phyloP scores from a whole-genome alignment of 1,284 basidiomycete genomes.

The Malassezia sympodialis region DNA sequence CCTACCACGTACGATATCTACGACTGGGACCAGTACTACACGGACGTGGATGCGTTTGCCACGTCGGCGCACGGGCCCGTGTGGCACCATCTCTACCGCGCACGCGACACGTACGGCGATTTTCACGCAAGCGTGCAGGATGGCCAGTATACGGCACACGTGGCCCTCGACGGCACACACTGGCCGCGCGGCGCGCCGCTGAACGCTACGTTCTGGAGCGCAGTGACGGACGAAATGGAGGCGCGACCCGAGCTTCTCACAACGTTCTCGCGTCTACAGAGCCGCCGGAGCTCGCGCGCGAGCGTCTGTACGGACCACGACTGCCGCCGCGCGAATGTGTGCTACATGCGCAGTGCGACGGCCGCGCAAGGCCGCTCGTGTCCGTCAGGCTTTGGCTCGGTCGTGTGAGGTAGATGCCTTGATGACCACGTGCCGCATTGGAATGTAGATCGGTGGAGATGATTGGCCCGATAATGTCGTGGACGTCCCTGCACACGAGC shows the following conservation, averaged over 20 bases:
- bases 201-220: conserved; percentile 74
- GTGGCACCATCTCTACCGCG: conserved; percentile 62
- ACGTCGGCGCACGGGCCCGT: conserved; percentile 58
- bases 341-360: conserved; percentile 65
- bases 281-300: background rate
- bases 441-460: background rate
- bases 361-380: conserved; percentile 58
- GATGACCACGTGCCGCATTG: background rate
- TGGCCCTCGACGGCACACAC: conserved; percentile 6
- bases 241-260: background rate
- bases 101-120: conserved; percentile 58
- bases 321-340: conserved; percentile 61
- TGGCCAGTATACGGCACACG: background rate
- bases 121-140: conserved; percentile 45
- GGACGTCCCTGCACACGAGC: background rate
- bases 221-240: conserved; percentile 57
- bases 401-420: background rate
- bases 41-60: conserved; percentile 24
- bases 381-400: conserved; percentile 3
- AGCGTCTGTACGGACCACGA: conserved; percentile 54
- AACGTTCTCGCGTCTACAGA: conserved; percentile 1
- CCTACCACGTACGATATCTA: conserved; percentile 51
- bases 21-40: conserved; percentile 40
- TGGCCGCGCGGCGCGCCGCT: conserved; percentile 63
- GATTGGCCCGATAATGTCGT: background rate